Percentiles rank a stretch among this genome's conserved stretches.
These are phyloP conservation scores for Colletotrichum aenigma DNA, from an alignment of 2,329 filamentous ascomycete species.

Conservation along the genomic window DNA sequence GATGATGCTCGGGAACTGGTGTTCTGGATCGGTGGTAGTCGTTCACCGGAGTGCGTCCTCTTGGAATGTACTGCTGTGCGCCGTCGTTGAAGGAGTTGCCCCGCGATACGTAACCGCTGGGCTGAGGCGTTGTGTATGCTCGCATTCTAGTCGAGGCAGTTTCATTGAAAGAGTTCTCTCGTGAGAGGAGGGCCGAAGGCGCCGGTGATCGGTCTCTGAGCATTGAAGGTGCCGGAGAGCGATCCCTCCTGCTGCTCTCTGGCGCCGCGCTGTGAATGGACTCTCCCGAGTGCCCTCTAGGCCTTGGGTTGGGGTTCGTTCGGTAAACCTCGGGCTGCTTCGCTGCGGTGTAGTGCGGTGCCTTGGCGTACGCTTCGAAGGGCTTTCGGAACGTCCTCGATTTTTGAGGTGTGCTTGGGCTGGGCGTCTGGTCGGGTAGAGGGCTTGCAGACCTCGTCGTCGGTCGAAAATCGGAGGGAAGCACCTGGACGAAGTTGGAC, in stretches of 20 bases:
- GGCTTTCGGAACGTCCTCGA: conserved; percentile 69
- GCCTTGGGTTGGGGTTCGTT: conserved; percentile 40
- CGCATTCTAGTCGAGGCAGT: conserved; percentile 20
- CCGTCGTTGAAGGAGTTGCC: conserved; percentile 20
- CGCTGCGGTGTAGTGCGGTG: conserved; percentile 68
- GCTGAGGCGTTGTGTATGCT: conserved; percentile 16
- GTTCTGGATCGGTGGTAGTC: background rate
- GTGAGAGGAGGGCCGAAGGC: conserved; percentile 22
- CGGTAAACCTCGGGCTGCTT: conserved; percentile 64
- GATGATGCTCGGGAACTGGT: background rate
- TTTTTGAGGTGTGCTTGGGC: conserved; percentile 61
- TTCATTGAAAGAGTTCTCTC: conserved; percentile 19
- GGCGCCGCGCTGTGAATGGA: conserved; percentile 31
- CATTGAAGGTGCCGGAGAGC: conserved; percentile 19
- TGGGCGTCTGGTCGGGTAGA: conserved; percentile 60
- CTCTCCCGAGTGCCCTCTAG: conserved; percentile 45
- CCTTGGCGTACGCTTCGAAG: conserved; percentile 70
- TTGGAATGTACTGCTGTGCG: conserved; percentile 14
- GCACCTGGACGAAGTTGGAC: conserved; percentile 94
- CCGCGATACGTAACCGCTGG: conserved; percentile 15
- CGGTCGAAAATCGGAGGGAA: conserved; percentile 85
- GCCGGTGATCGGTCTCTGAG: conserved; percentile 16
- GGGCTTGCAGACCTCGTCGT: conserved; percentile 66
- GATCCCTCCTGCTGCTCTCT: conserved; percentile 7
- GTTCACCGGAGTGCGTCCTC: conserved; percentile 10